Evolutionary conservation across 306 rosid genomes (phyloP), one percentile per base, ranked within the genome.

Genomic region (Sindora glabra): DNA sequence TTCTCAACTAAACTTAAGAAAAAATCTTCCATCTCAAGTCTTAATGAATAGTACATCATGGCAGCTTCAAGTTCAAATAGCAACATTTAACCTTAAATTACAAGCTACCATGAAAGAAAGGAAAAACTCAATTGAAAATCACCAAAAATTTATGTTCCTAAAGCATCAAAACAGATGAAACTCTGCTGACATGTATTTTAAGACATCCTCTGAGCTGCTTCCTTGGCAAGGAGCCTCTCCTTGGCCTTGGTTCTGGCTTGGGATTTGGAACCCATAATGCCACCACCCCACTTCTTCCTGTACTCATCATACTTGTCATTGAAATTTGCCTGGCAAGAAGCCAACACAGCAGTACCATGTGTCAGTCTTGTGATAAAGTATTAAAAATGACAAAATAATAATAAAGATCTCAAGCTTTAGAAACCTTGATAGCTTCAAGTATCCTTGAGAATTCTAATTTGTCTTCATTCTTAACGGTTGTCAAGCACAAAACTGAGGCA

Each of bases 271-370:
- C 96, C 96, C 94, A 88, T 88, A 66, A 88, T 76, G 5, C 96
- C 96, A 16, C 94, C 96, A 8, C 94, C 96, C 94, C 94, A 88
- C 69, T 82, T 84, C 89, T 82, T 88, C 51, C 87, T 65, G 75
- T 77, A 71, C 67, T 88, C 96, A 0, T 84, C 94, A 3, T 44
- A 82, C 73, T 82, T 88, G 62, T 84, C 92, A 2, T 84, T 87
- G 78, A 87, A 87, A 76, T 87, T 87, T 0, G 96, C 96, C 95
- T 87, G 56, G 27, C 46, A 41, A 3, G 26, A 48, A 13, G 53
- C 37, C 36, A 2, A 74, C 2, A 42, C 0, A 19, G 10, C 1
- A 15, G 17, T 61, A 8, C 30, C 13, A 7, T 50, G 65, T 19
- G 40, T 11, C 40, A 47, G 12, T 48, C 26, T 17, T 46, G 6